Evolutionary conservation across 1,284 basidiomycete genomes (phyloP).

Genomic region (Stygiomarasmius scandens): DNA sequence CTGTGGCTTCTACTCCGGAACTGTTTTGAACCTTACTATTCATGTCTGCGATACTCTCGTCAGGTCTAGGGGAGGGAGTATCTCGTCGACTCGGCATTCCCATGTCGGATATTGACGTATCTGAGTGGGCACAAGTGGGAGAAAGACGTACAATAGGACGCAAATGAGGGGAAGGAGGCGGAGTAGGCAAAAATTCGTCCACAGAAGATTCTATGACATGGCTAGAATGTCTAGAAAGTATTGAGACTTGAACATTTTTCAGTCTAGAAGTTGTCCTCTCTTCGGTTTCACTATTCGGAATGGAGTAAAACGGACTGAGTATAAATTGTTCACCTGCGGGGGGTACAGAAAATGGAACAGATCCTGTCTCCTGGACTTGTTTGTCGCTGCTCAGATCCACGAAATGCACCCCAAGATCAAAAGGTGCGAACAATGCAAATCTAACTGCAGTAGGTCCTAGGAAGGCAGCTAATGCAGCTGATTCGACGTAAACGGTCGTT

Average conservation of each 20-base stretch:
- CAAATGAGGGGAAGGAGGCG: slow-evolving; percentile 35
- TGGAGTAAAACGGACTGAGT: slow-evolving; percentile 30
- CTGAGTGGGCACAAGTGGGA: not conserved
- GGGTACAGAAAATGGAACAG: slow-evolving; percentile 22
- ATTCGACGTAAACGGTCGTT: not conserved
- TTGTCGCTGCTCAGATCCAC: slow-evolving; percentile 9
- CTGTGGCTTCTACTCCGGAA: not conserved
- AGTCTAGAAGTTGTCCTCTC: not conserved
- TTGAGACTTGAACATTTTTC: slow-evolving; percentile 23
- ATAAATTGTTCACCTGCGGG: slow-evolving; percentile 31
- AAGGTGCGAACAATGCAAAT: slow-evolving; percentile 22
- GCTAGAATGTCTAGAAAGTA: slow-evolving; percentile 29
- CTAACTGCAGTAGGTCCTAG: slow-evolving; percentile 5
- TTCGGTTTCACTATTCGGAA: slow-evolving; percentile 18
- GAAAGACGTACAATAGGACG: slow-evolving; percentile 19
- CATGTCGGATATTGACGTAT: slow-evolving; percentile 13
- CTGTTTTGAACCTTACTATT: not conserved
- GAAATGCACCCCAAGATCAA: slow-evolving; percentile 17
- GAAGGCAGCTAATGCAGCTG: not conserved
- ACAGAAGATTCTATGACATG: slow-evolving; percentile 4
- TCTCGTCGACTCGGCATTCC: slow-evolving; percentile 8
- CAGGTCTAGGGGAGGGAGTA: not conserved
- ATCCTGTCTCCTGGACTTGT: not conserved
- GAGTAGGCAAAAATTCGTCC: slow-evolving; percentile 30
- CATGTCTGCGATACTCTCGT: not conserved